Conservation (phyloP, 352 stramenopile species). For the Aphanomyces astaci region DNA sequence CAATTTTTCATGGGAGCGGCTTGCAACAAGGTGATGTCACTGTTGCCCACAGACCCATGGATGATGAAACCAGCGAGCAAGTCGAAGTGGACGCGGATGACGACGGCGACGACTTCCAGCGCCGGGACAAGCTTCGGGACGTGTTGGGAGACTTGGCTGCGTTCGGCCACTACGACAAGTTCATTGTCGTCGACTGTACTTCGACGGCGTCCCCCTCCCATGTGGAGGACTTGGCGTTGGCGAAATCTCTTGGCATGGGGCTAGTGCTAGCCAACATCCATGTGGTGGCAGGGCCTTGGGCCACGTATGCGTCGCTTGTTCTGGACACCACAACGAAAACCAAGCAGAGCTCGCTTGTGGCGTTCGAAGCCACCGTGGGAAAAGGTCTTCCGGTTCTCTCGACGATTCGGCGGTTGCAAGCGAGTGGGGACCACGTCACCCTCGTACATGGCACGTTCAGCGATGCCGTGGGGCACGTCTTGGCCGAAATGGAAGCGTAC, state of each 20-base stretch:
- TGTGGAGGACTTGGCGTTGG: constrained; percentile 5
- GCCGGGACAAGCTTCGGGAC: neutral
- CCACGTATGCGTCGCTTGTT: neutral
- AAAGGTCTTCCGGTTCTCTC: constrained; percentile 9
- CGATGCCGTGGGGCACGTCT: constrained; percentile 6
- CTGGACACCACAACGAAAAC: neutral
- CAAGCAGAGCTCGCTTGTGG: constrained; percentile 4
- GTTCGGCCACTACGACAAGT: constrained; percentile 15
- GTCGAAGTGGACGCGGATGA: neutral
- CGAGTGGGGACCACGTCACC: constrained; percentile 10
- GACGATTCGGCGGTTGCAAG: neutral
- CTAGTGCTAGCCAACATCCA: constrained; percentile 8
- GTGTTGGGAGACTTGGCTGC: neutral
- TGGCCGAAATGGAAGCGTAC: constrained; percentile 17
- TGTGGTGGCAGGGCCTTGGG: neutral
- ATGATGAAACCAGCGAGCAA: neutral
- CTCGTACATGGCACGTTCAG: constrained; percentile 1
- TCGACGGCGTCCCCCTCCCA: neutral
- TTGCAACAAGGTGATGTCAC: no score
- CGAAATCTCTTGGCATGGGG: constrained; percentile 6
- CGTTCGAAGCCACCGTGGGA: constrained; percentile 5
- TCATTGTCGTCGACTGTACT: constrained; percentile 19
- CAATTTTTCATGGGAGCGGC: neutral
- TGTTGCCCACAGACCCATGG: neutral
- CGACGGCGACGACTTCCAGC: neutral